Conservation (phyloP, 2,329 filamentous ascomycete species). For the Arthroderma uncinatum region DNA sequence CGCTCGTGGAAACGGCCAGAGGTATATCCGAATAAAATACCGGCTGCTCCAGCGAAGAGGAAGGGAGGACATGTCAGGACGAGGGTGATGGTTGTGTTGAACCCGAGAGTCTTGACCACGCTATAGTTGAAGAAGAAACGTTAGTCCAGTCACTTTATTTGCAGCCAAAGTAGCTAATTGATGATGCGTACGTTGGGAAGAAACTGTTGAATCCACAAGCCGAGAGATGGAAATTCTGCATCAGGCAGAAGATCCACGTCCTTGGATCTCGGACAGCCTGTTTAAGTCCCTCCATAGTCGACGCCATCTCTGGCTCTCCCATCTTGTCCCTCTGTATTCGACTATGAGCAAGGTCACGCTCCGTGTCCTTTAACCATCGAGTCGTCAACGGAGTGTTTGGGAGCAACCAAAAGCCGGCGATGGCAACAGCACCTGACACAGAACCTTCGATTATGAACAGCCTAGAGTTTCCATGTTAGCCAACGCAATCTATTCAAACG, state of each 20-base stretch:
- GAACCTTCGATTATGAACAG: constrained; percentile 17
- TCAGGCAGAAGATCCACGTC: constrained; percentile 44
- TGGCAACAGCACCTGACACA: constrained; percentile 11
- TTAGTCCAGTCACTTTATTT: constrained; percentile 23
- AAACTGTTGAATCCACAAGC: constrained; percentile 42
- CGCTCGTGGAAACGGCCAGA: constrained; percentile 35
- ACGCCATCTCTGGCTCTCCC: constrained; percentile 37
- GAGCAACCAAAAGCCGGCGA: constrained; percentile 15
- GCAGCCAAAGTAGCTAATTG: background rate
- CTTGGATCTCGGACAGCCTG: constrained; percentile 41
- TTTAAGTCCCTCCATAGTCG: constrained; percentile 39
- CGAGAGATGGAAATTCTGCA: constrained; percentile 47
- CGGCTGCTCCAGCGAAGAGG: constrained; percentile 39
- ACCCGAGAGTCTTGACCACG: constrained; percentile 39
- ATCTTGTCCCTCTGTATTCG: constrained; percentile 44
- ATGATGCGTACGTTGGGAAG: constrained; percentile 24
- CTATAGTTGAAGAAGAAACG: constrained; percentile 38
- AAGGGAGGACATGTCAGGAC: constrained; percentile 44
- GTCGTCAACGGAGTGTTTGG: constrained; percentile 16
- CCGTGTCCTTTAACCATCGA: constrained; percentile 13
- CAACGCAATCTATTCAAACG: constrained; percentile 17
- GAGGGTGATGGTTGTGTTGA: constrained; percentile 39
- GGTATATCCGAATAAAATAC: constrained; percentile 40
- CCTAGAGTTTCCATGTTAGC: constrained; percentile 7
- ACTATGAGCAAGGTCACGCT: constrained; percentile 36